A percentile compares a stretch with the other conserved stretches of the same genome.
These are phyloP conservation scores for Rosa hybrid DNA, from an alignment of 331 rosid species.

Conservation along the genomic window DNA sequence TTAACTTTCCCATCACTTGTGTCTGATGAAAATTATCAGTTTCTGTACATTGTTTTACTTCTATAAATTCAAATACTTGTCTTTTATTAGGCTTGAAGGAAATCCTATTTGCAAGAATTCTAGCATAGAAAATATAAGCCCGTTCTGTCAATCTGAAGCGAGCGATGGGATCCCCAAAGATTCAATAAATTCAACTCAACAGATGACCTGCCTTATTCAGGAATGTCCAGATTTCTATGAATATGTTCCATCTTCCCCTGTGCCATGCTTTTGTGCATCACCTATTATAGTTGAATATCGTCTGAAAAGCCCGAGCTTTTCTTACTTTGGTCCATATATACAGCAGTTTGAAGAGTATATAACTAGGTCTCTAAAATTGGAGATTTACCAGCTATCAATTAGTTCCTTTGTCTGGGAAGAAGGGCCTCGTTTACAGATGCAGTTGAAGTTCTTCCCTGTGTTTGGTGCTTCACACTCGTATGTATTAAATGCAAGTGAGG, in stretches of 20 bases:
- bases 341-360: slow-evolving; percentile 36
- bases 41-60: not conserved
- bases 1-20: not conserved
- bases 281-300: slow-evolving; percentile 77
- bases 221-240: slow-evolving; percentile 63
- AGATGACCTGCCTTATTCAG: slow-evolving; percentile 34
- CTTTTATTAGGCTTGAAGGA: slow-evolving; percentile 61
- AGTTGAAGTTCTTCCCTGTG: slow-evolving; percentile 67
- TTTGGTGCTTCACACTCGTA: slow-evolving; percentile 16
- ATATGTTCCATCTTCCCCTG: slow-evolving; percentile 49
- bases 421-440: slow-evolving; percentile 74
- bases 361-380: slow-evolving; percentile 41
- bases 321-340: slow-evolving; percentile 57
- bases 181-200: slow-evolving; percentile 26
- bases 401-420: slow-evolving; percentile 62
- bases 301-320: slow-evolving; percentile 90
- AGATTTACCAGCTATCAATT: slow-evolving; percentile 48
- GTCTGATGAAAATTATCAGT: slow-evolving; percentile 6
- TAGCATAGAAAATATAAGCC: slow-evolving; percentile 37
- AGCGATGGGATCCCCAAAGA: slow-evolving; percentile 14
- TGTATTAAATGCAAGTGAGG: slow-evolving; percentile 54
- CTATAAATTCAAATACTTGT: slow-evolving; percentile 14
- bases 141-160: slow-evolving; percentile 48
- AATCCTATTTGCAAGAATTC: slow-evolving; percentile 73
- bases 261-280: slow-evolving; percentile 71